Percentiles rank a stretch among this genome's conserved stretches.
Evolutionary conservation across 495 filamentous ascomycete species (phyloP).

Genomic region (Lasiosphaeria ovina): DNA sequence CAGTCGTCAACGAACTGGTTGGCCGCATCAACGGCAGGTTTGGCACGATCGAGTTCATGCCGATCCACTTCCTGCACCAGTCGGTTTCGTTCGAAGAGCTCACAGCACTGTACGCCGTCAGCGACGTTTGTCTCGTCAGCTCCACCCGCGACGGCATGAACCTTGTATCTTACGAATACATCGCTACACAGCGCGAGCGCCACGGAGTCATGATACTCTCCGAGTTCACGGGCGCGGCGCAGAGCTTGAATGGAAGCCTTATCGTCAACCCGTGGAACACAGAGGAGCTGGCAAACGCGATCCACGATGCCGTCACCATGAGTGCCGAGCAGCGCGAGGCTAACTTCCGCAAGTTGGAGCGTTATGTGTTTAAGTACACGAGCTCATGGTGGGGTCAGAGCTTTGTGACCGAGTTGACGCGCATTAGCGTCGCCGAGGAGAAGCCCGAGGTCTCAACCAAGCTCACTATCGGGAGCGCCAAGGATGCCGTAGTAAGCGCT

Average conservation of each 20-base stretch:
- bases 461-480: conserved; percentile 4
- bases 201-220: conserved; percentile 90
- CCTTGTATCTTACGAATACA: conserved; percentile 93
- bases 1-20: conserved; percentile 85
- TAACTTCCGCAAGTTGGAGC: conserved; percentile 76
- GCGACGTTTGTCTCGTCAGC: conserved; percentile 84
- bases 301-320: conserved; percentile 83
- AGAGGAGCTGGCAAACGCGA: conserved; percentile 80
- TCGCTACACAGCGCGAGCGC: conserved; percentile 78
- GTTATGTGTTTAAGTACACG: conserved; percentile 88
- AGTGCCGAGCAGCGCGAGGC: conserved; percentile 74
- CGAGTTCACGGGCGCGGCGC: conserved; percentile 87
- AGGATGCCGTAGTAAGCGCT: conserved; percentile 19
- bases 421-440: conserved; percentile 35
- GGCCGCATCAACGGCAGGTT: conserved; percentile 92
- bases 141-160: conserved; percentile 98
- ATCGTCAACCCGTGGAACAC: conserved; percentile 93
- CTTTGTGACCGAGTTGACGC: conserved; percentile 81
- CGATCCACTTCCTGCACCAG: conserved; percentile 92
- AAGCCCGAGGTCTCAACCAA: conserved; percentile 7
- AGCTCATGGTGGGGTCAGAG: conserved; percentile 97
- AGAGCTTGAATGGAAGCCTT: conserved; percentile 79
- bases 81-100: conserved; percentile 85
- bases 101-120: conserved; percentile 86
- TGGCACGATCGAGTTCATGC: conserved; percentile 89